Evolutionary conservation across 2,329 filamentous ascomycete species (phyloP).

Genomic region (Apiospora kogelbergensis): DNA sequence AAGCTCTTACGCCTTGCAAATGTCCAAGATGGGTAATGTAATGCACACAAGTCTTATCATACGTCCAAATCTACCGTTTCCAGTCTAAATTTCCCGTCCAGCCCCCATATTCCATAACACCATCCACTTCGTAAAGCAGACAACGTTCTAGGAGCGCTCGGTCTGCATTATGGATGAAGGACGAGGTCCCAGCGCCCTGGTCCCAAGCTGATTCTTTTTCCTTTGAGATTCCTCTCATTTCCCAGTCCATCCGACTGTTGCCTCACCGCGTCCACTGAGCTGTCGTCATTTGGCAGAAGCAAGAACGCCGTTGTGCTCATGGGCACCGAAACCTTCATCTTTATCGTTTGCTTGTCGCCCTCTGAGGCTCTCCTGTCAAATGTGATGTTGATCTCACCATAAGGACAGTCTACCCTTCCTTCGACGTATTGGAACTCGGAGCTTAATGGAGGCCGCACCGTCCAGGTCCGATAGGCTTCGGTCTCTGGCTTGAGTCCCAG

Average conservation of each 20-base stretch:
- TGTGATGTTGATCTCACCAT: slow-evolving; percentile 31
- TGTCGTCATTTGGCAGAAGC: neutral
- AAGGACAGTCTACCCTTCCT: slow-evolving; percentile 39
- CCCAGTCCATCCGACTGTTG: neutral
- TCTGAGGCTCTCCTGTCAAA: slow-evolving; percentile 19
- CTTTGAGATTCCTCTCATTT: neutral
- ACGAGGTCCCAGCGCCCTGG: neutral
- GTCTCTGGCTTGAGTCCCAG: slow-evolving; percentile 37
- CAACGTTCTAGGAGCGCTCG: too few species aligned
- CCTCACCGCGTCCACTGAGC: neutral
- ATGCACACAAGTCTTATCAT: too few species aligned
- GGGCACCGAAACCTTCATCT: neutral
- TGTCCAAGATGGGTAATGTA: neutral
- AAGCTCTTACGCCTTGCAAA: too few species aligned
- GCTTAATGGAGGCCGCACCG: slow-evolving; percentile 37
- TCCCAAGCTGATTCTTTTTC: neutral
- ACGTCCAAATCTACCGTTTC: too few species aligned
- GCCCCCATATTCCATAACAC: too few species aligned
- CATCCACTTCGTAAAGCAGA: too few species aligned
- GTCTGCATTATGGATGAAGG: neutral
- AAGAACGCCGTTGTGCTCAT: neutral
- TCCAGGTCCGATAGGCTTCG: slow-evolving; percentile 40
- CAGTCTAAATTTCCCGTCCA: too few species aligned
- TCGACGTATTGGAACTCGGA: slow-evolving; percentile 39
- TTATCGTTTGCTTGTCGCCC: neutral